Percentiles rank a stretch among this genome's conserved stretches.
These are phyloP conservation scores for Botrytis paeoniae DNA, from an alignment of 2,329 filamentous ascomycete species.

Conservation along the genomic window DNA sequence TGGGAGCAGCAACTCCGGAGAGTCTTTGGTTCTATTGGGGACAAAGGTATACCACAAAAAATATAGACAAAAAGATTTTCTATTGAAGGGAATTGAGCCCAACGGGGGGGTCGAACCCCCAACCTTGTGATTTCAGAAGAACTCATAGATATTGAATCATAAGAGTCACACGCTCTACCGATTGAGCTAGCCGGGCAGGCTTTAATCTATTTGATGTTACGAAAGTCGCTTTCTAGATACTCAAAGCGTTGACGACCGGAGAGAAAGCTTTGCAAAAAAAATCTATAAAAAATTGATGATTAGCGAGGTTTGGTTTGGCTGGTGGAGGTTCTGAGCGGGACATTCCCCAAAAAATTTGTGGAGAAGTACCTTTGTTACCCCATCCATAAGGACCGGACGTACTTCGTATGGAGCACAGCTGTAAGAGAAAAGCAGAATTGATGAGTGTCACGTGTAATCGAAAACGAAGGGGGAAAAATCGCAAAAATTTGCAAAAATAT, in stretches of 20 bases:
- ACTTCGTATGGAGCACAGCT: too few relatives aligned
- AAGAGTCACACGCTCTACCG: constrained; percentile 38
- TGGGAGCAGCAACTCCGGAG: background rate
- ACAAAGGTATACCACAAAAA: background rate
- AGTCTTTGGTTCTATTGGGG: background rate
- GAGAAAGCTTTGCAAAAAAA: background rate
- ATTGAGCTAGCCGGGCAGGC: constrained; percentile 35
- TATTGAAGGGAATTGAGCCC: constrained; percentile 5
- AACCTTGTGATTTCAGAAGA: constrained; percentile 13
- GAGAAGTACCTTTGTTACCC: background rate
- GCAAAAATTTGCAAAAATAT: background rate
- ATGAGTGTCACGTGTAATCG: background rate
- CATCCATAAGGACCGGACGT: too few relatives aligned
- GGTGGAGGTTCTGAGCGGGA: background rate
- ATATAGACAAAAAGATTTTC: background rate
- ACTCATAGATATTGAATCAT: constrained; percentile 16
- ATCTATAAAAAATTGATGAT: background rate
- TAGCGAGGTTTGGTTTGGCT: background rate
- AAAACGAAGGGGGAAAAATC: background rate
- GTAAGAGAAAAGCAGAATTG: background rate
- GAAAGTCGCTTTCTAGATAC: rapidly evolving
- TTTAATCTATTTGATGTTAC: background rate
- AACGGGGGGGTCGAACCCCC: constrained; percentile 11
- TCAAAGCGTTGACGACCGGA: rapidly evolving
- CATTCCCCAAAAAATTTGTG: background rate